Evolutionary conservation across 2,329 filamentous ascomycete species (phyloP).

Genomic region (Aspergillus proliferans): DNA sequence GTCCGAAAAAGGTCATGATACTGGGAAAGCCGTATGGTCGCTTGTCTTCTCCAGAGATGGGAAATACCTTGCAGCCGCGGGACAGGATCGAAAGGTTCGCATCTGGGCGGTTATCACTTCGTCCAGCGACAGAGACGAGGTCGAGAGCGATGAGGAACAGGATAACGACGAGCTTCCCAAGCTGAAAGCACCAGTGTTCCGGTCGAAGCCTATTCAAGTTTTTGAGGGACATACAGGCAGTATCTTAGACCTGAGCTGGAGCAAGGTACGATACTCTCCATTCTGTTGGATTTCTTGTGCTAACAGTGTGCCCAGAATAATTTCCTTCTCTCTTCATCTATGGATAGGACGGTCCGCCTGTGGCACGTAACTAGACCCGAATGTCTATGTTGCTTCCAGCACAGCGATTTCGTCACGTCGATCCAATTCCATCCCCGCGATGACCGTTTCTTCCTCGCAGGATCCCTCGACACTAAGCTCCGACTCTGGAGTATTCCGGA

Average conservation of each 20-base stretch:
- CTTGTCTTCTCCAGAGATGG: slow-evolving; percentile 91
- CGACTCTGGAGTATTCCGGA: slow-evolving; percentile 96
- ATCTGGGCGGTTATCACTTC: slow-evolving; percentile 86
- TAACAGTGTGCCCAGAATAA: slow-evolving; percentile 58
- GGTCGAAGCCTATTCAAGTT: slow-evolving; percentile 67
- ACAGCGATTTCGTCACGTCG: slow-evolving; percentile 90
- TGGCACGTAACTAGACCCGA: slow-evolving; percentile 86
- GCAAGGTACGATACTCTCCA: slow-evolving; percentile 54
- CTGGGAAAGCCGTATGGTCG: slow-evolving; percentile 74
- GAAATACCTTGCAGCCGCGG: slow-evolving; percentile 82
- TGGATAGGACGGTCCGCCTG: slow-evolving; percentile 93
- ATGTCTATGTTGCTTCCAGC: slow-evolving; percentile 88
- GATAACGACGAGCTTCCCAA: slow-evolving; percentile 51
- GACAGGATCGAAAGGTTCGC: slow-evolving; percentile 76
- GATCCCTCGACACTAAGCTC: slow-evolving; percentile 80
- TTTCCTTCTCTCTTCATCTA: slow-evolving; percentile 88
- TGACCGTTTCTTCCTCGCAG: slow-evolving; percentile 93
- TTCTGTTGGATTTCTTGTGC: background rate
- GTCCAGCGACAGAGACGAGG: slow-evolving; percentile 66
- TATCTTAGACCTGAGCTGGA: slow-evolving; percentile 90
- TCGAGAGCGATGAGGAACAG: slow-evolving; percentile 54
- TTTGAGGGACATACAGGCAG: slow-evolving; percentile 80
- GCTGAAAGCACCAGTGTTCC: slow-evolving; percentile 86
- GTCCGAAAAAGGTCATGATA: slow-evolving; percentile 18
- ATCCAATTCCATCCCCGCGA: slow-evolving; percentile 92